phyloP scores from a whole-genome alignment of 1,139 yeast species.

The Wickerhamomyces sp. region DNA sequence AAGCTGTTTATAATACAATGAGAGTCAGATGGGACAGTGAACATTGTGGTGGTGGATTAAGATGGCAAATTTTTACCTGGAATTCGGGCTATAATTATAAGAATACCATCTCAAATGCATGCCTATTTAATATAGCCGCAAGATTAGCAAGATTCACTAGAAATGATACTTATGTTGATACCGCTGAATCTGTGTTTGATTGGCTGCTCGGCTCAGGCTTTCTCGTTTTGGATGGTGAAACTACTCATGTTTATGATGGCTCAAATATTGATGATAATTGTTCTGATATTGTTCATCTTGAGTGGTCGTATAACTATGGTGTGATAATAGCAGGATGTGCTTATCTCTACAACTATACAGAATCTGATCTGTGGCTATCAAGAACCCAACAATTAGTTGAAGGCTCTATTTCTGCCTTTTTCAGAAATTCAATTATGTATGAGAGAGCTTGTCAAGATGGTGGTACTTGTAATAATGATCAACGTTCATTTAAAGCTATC shows the following conservation, averaged over 20 bases:
- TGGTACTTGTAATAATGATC: conserved; percentile 74
- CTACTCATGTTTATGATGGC: conserved; percentile 64
- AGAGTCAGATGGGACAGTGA: conserved; percentile 76
- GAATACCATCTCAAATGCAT: conserved; percentile 85
- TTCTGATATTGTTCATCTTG: conserved; percentile 47
- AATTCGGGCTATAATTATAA: conserved; percentile 91
- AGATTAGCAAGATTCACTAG: conserved; percentile 81
- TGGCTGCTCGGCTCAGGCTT: conserved; percentile 73
- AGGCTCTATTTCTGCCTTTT: conserved; percentile 51
- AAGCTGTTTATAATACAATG: conserved; percentile 87
- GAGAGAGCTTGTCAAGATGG: conserved; percentile 78
- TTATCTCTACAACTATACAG: conserved; percentile 70
- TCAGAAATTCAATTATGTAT: conserved; percentile 51
- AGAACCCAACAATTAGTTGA: conserved; percentile 48
- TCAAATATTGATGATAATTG: conserved; percentile 62
- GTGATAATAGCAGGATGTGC: conserved; percentile 76
- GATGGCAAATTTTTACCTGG: conserved; percentile 98
- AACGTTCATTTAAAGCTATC: conserved; percentile 83
- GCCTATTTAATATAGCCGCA: conserved; percentile 81
- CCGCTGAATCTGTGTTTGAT: conserved; percentile 74
- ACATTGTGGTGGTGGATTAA: conserved; percentile 79
- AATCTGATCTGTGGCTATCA: conserved; percentile 58
- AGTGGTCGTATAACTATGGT: conserved; percentile 89
- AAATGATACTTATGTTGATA: conserved; percentile 65
- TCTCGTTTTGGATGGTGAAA: conserved; percentile 36